Base-by-base conservation (phyloP, 257 asterid genomes). In the Cynanchum wilfordii region DNA sequence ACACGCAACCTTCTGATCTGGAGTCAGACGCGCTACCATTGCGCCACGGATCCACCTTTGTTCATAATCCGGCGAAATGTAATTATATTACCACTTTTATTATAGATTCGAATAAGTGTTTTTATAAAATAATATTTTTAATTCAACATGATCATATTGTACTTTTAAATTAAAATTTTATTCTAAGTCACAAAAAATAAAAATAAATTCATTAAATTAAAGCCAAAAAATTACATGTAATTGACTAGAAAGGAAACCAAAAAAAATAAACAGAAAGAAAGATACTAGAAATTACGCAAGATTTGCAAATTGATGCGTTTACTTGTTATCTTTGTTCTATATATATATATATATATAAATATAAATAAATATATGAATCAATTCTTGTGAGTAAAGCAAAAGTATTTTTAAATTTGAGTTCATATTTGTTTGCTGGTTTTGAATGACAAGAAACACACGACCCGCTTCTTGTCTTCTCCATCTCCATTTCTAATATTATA, bases 1-100 rank as follows among this genome's bases (percentile, higher is more conserved):
- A 91, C 97, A 91, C 93, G 95, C 97, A 94, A 94, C 97, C 97
- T 89, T 91, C 93, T 91, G 96, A 94, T 88, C 97, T 91, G 96
- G 97, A 94, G 99, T 91, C 99, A 91, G 97, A 94, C 87, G 82
- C 87, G 85, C 85, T 75, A 80, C 85, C 87, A 83, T 83, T 83
- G 85, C 85, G 78, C 83, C 85, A 83, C 83, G 78, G 80, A 7
- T 8, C 10, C 13, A 45, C 13, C 2, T 45, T 1, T 10, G 13
- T 7, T 10, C 0, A 33, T 33, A 2, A 2, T 3, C 4, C n/a
- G n/a, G n/a, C n/a, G n/a, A n/a, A n/a, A n/a, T n/a, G n/a, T n/a
- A n/a, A n/a, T n/a, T n/a, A n/a, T n/a, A n/a, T n/a, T n/a, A n/a
- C n/a, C n/a, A n/a, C n/a, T n/a, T n/a, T n/a, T n/a, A n/a, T n/a